phyloP scores from a whole-genome alignment of 2,329 filamentous ascomycete species.

The Decorospora gaudefroyi region DNA sequence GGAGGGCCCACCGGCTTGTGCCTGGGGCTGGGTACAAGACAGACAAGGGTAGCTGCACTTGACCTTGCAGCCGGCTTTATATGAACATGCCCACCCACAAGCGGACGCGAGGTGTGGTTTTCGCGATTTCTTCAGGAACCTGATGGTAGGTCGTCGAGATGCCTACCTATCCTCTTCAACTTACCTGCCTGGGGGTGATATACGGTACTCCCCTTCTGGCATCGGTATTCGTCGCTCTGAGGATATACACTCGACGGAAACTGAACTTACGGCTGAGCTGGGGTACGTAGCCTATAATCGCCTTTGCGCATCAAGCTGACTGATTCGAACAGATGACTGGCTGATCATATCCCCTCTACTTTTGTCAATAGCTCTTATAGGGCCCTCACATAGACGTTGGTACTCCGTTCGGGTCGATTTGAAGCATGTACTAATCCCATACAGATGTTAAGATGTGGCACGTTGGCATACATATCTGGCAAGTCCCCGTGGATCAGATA shows the following conservation, averaged over 20 bases:
- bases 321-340: slow-evolving; percentile 43
- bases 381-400: slow-evolving; percentile 44
- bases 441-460: slow-evolving; percentile 48
- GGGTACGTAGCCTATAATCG: slow-evolving; percentile 31
- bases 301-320: slow-evolving; percentile 24
- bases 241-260: slow-evolving; percentile 47
- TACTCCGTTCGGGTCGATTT: background rate
- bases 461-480: slow-evolving; percentile 45
- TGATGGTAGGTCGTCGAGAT: slow-evolving; percentile 38
- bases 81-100: slow-evolving; percentile 37
- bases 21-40: slow-evolving; percentile 11
- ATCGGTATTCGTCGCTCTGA: slow-evolving; percentile 41
- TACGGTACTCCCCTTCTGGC: slow-evolving; percentile 42
- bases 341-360: slow-evolving; percentile 44
- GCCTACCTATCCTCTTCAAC: slow-evolving; percentile 47
- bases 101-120: slow-evolving; percentile 36
- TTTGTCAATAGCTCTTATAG: slow-evolving; percentile 46
- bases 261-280: slow-evolving; percentile 44
- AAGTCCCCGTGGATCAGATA: slow-evolving; percentile 41
- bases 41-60: slow-evolving; percentile 22
- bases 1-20: slow-evolving; percentile 22
- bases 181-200: slow-evolving; percentile 47
- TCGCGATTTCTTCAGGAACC: slow-evolving; percentile 32
- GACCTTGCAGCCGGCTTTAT: slow-evolving; percentile 26
- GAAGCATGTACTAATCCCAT: slow-evolving; percentile 5